Evolutionary conservation across 2,329 filamentous ascomycete genomes (phyloP).

Genomic region (Nigrospora oryzae): DNA sequence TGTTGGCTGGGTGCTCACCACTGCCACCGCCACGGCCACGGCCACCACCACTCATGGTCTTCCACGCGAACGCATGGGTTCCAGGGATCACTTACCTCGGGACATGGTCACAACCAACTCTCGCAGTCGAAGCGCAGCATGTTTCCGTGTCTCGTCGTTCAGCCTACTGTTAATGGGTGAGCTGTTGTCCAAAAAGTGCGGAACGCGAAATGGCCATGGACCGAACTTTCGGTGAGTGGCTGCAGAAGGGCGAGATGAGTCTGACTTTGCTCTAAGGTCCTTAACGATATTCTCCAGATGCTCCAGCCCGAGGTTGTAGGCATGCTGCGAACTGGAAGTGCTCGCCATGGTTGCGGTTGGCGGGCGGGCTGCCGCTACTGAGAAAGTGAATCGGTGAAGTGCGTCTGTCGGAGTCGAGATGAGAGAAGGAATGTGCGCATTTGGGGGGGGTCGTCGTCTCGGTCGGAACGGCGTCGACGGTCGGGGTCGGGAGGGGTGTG

Average conservation of each 20-base stretch:
- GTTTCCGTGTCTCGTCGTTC: conserved; percentile 42
- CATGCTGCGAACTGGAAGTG: not conserved
- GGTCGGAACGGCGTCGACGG: no score
- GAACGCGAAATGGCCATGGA: no score
- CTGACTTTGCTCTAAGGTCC: conserved; percentile 47
- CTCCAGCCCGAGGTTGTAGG: conserved; percentile 35
- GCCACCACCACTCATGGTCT: no score
- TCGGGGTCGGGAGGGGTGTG: no score
- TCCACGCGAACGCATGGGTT: no score
- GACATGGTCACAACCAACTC: conserved; percentile 47
- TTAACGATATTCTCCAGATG: conserved; percentile 45
- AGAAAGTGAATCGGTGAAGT: no score
- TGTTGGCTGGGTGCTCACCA: no score
- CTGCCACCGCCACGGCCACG: no score
- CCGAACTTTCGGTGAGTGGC: not conserved
- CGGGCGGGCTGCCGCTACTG: no score
- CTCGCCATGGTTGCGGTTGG: not conserved
- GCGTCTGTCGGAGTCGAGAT: no score
- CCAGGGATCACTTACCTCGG: conserved; percentile 32
- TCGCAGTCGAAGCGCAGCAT: conserved; percentile 43
- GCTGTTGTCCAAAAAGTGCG: not conserved
- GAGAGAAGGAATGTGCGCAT: no score
- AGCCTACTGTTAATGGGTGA: conserved; percentile 11
- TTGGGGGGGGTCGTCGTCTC: no score
- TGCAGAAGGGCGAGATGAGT: not conserved